Evolutionary conservation across 164 flowering plant genomes (phyloP), one percentile per base, ranked within the genome.

Genomic region (Nelumbo lutea): DNA sequence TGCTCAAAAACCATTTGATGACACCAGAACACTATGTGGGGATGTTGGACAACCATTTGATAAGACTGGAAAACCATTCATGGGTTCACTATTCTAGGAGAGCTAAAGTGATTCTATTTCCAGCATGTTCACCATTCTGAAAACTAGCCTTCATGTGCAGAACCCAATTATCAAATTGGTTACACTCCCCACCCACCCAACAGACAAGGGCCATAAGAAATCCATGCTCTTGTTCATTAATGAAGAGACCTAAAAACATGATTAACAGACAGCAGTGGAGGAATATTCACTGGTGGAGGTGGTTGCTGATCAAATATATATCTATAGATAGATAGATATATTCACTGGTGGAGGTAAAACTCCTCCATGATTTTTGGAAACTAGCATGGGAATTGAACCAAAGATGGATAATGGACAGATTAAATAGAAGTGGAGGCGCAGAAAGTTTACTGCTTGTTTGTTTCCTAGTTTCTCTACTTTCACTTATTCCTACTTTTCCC

Each of bases 341-440:
- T 11, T 53, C 3, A 84, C 80, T 9, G 90, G 95, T 6, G 90
- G 81, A 13, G 97, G 94, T 65, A 91, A 72, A 65, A 91, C 81
- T 57, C 97, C 94, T 59, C 84, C 91, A 67, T 83, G 89, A 46
- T 90, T 93, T 42, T 84, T 88, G 57, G 79, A 82, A 9, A 76
- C 86, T 60, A 84, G 82, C 62, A 83, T 71, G 14, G 90, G 65
- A 51, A 86, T 73, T 1, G 96, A 76, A 59, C 90, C 89, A 70
- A 86, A 87, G 70, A 86, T 79, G 52, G 92, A 90, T 76, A 85
- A 74, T 73, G 40, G 91, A 79, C 4, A 92, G 94, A 69, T 83
- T 91, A 70, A 76, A 91, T 27, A 94, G 97, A 67, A 92, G 91
- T 67, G 97, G 94, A 70, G 94, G 76, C 9, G 97, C 97, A 70